Base-by-base conservation (phyloP, 441 rosid genomes). In the Pelargonium citronellum region DNA sequence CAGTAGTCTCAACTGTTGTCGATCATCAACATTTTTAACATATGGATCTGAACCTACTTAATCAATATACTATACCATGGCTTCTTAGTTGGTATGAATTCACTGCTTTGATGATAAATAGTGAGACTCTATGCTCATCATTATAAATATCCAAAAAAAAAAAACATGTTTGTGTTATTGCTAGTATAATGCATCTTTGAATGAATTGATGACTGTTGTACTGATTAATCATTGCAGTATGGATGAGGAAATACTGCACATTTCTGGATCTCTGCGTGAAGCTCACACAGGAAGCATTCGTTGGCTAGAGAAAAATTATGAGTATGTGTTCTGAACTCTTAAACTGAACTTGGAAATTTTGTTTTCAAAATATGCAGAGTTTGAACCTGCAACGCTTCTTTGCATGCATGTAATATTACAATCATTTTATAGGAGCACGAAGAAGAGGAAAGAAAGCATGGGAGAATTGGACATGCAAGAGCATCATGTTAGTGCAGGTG, bases 241-340 rank as follows among this genome's bases (percentile, higher is more conserved):
- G 71, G 90, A 91, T 75, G 88, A 87, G 79, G 97, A 94, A 80
- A 84, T 83, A 41, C 77, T 90, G 75, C 95, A 87, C 81, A 87
- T 90, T 73, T 77, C 80, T 64, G 95, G 99, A 34, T 90, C 99
- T 4, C 71, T 91, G 69, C 71, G 74, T 53, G 83, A 85, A 20
- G 79, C 73, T 57, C 75, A 79, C 73, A 91, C 94, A 15, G 92
- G 96, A 78, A 85, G 86, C 55, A 74, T 83, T 7, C 69, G 76
- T 73, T 91, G 91, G 92, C 79, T 91, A 20, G 87, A 86, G 49
- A 88, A 82, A 73, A 68, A 82, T 55, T 70, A 69, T 15, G 73
- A 74, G 64, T 82, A 80, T 65, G 57, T 49, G 73, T 73, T 63
- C 24, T 64, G 43, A 71, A 67, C 17, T 24, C 80, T 83, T 67